phyloP scores from a whole-genome alignment of 192 early-diverging fungal species.

The Phycomyces nitens region DNA sequence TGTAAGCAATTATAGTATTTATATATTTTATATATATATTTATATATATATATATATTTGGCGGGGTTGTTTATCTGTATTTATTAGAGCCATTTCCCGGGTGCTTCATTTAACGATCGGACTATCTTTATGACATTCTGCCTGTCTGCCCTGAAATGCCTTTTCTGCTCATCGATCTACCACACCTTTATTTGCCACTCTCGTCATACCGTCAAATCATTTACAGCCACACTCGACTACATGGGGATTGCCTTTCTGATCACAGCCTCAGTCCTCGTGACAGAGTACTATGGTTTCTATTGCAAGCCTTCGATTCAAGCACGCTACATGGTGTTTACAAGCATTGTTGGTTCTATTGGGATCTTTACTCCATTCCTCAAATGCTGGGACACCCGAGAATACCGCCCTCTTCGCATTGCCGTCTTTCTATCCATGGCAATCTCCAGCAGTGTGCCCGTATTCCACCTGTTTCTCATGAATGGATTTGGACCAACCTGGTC shows the following conservation, averaged over 20 bases:
- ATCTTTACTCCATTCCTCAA: conserved; percentile 49
- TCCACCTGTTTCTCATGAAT: conserved; percentile 44
- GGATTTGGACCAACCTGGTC: conserved; percentile 40
- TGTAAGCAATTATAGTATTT: conserved; percentile 27
- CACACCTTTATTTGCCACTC: conserved; percentile 61
- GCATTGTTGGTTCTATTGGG: conserved; percentile 46
- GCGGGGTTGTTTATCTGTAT: background rate
- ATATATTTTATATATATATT: background rate
- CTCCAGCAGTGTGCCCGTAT: conserved; percentile 46
- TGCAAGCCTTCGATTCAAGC: conserved; percentile 37
- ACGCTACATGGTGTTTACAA: conserved; percentile 50
- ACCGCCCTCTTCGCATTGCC: conserved; percentile 51
- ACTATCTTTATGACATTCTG: conserved; percentile 54
- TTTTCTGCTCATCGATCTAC: conserved; percentile 59
- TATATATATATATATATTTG: conserved; percentile 2
- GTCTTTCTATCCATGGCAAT: conserved; percentile 53
- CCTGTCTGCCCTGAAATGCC: conserved; percentile 53
- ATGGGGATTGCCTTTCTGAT: conserved; percentile 63
- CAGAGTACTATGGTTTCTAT: conserved; percentile 59
- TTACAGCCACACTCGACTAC: conserved; percentile 58
- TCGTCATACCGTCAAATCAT: conserved; percentile 45
- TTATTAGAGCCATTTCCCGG: conserved; percentile 30
- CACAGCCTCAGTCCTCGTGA: conserved; percentile 54
- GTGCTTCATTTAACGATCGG: conserved; percentile 32
- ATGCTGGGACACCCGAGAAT: conserved; percentile 51